Conservation (phyloP, 371 early-diverging fungal genomes). For the Saksenaea oblongispora region DNA sequence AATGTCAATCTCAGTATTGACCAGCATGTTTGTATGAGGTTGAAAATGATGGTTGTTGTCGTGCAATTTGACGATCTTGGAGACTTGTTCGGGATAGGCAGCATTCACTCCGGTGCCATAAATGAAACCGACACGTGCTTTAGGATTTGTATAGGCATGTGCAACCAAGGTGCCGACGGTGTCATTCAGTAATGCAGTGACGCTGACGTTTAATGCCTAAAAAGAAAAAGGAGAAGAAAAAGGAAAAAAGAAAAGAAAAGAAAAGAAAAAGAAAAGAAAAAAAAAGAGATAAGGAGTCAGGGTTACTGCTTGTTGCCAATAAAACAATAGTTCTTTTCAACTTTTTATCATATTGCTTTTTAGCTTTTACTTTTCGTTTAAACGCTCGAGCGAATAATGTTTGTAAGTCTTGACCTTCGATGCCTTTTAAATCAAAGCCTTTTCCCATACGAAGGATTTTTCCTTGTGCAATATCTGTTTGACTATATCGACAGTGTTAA, state of each 20-base stretch:
- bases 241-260: background rate
- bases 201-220: conserved; percentile 63
- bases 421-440: conserved; percentile 78
- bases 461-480: conserved; percentile 76
- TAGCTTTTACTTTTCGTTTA: conserved; percentile 55
- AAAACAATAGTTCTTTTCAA: background rate
- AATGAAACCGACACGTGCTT: conserved; percentile 79
- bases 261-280: background rate
- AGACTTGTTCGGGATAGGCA: conserved; percentile 37
- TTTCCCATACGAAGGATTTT: conserved; percentile 89
- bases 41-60: background rate
- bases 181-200: conserved; percentile 89
- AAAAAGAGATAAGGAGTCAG: background rate
- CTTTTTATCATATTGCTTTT: background rate
- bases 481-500: conserved; percentile 34
- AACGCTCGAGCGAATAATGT: conserved; percentile 77
- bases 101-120: conserved; percentile 94
- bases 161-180: conserved; percentile 87
- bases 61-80: conserved; percentile 24
- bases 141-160: conserved; percentile 76
- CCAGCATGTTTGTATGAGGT: conserved; percentile 71
- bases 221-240: background rate
- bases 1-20: conserved; percentile 83
- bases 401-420: conserved; percentile 82
- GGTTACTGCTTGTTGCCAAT: background rate